phyloP scores from a whole-genome alignment of 2,329 filamentous ascomycete genomes.

The Arthrobotrys entomopaga region DNA sequence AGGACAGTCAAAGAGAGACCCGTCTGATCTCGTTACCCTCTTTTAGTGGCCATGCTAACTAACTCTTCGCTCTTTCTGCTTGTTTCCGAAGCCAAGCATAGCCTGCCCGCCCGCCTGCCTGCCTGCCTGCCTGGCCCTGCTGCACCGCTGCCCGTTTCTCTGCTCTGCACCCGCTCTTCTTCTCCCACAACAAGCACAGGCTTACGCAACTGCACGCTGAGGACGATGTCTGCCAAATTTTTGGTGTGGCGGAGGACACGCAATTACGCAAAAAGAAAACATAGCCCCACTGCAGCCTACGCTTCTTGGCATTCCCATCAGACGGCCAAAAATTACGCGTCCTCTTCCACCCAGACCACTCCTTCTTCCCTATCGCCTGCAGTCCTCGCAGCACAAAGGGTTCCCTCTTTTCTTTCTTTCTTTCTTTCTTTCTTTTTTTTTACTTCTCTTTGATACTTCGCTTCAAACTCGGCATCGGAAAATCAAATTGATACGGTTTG shows the following conservation, averaged over 20 bases:
- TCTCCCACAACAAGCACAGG: too few relatives aligned
- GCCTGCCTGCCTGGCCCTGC: not conserved
- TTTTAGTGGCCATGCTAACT: too few relatives aligned
- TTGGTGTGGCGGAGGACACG: conserved; percentile 55
- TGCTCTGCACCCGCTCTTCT: not conserved
- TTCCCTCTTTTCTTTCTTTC: conserved; percentile 1
- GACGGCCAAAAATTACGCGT: conserved; percentile 54
- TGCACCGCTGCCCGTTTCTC: not conserved
- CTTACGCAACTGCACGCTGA: conserved; percentile 50
- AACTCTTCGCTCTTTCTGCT: not conserved
- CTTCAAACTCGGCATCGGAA: too few relatives aligned
- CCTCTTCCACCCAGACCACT: conserved; percentile 30
- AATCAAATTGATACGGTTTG: too few relatives aligned
- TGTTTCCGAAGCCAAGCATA: not conserved
- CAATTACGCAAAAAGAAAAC: conserved; percentile 51
- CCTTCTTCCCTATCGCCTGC: not conserved
- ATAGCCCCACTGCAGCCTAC: conserved; percentile 53
- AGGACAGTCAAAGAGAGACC: not conserved
- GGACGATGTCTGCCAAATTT: conserved; percentile 15
- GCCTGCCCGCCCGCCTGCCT: not conserved
- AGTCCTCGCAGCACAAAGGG: not conserved
- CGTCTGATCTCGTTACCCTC: too few relatives aligned
- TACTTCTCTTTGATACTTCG: too few relatives aligned
- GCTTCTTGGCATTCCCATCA: conserved; percentile 36
- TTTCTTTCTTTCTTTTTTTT: conserved; percentile 3